phyloP scores from a whole-genome alignment of 805 yeast genomes.

The Candida xyloterini region DNA sequence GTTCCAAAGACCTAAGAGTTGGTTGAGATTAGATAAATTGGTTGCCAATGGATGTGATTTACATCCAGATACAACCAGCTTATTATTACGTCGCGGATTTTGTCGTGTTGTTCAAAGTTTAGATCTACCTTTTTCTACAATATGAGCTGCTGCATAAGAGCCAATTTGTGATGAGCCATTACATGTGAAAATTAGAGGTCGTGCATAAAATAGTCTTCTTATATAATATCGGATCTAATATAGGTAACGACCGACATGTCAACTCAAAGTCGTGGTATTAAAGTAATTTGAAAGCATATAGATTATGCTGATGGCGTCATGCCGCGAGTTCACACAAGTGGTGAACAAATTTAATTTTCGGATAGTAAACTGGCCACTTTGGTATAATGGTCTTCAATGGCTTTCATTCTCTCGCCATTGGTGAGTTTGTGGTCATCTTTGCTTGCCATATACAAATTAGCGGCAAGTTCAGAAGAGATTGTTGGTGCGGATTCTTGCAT shows the following conservation, averaged over 20 bases:
- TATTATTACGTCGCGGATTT: slow-evolving; percentile 14
- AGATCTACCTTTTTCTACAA: neutral
- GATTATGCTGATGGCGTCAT: too few species aligned
- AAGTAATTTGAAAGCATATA: too few species aligned
- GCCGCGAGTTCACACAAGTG: too few species aligned
- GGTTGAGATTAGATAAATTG: slow-evolving; percentile 17
- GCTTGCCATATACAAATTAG: neutral
- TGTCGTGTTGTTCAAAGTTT: slow-evolving; percentile 13
- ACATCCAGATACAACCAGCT: slow-evolving; percentile 17
- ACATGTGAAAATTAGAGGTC: neutral
- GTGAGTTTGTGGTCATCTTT: neutral
- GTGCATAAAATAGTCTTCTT: neutral
- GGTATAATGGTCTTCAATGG: slow-evolving; percentile 13
- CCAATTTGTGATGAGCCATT: neutral
- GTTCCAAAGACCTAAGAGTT: slow-evolving; percentile 23
- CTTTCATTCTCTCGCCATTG: slow-evolving; percentile 8
- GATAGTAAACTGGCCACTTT: slow-evolving; percentile 10
- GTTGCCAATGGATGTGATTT: slow-evolving; percentile 19
- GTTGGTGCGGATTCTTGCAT: slow-evolving; percentile 3
- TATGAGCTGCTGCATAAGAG: neutral
- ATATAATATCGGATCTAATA: neutral
- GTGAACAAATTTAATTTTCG: too few species aligned
- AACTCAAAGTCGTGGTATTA: too few species aligned
- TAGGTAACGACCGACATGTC: neutral
- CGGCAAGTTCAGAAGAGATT: neutral